phyloP scores from a whole-genome alignment of 495 filamentous ascomycete species.

The Neohortaea acidophila region DNA sequence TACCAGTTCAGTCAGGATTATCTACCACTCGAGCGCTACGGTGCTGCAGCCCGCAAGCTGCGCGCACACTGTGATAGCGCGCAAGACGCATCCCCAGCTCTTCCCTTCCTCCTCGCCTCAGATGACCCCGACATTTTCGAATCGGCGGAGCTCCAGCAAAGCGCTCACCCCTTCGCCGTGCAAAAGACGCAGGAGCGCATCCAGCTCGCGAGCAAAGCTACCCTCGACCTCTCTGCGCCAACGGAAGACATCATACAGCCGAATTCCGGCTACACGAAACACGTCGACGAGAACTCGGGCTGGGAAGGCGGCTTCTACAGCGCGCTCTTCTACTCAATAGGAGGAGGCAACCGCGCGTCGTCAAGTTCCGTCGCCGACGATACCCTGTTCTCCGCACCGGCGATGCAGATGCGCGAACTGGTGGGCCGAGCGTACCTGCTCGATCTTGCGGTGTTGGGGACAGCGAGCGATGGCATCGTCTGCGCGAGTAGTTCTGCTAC shows the following conservation, averaged over 20 bases:
- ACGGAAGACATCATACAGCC: conserved; percentile 20
- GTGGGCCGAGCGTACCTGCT: conserved; percentile 55
- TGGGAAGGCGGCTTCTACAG: conserved; percentile 66
- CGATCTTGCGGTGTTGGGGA: conserved; percentile 51
- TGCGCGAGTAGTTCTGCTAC: conserved; percentile 51
- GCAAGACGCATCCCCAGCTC: not conserved
- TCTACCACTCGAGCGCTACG: conserved; percentile 48
- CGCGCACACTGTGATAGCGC: conserved; percentile 1
- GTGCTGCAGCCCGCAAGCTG: conserved; percentile 27
- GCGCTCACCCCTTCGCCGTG: conserved; percentile 5
- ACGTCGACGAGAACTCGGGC: conserved; percentile 49
- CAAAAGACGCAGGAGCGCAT: conserved; percentile 49
- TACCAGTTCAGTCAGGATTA: conserved; percentile 52
- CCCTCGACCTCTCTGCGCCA: conserved; percentile 24
- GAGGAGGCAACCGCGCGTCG: conserved; percentile 18
- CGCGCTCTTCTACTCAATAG: conserved; percentile 53
- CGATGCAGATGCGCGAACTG: conserved; percentile 43
- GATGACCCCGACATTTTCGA: conserved; percentile 57
- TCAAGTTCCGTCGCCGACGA: not conserved
- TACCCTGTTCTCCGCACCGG: conserved; percentile 32
- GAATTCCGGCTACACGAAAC: conserved; percentile 35
- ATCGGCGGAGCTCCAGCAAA: conserved; percentile 35
- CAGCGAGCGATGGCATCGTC: conserved; percentile 44
- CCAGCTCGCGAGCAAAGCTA: conserved; percentile 43
- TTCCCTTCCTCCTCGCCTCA: conserved; percentile 41